Evolutionary conservation across 768 basidiomycete species (phyloP).

Genomic region (Trametes villosa): DNA sequence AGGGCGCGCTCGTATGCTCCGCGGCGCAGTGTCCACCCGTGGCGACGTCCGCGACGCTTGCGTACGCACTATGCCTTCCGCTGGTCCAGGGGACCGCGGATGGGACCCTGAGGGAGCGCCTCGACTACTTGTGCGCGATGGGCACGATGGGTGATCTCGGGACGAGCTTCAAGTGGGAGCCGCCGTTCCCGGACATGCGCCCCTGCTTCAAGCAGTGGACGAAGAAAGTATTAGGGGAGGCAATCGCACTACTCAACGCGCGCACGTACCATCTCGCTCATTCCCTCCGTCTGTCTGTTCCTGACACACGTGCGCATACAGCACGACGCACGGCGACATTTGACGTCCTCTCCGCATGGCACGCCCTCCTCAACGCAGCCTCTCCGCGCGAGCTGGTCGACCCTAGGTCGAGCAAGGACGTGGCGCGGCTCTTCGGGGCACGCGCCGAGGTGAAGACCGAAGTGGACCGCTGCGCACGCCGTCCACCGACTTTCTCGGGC

Average conservation of each 20-base stretch:
- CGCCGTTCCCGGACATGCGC: slow-evolving; percentile 38
- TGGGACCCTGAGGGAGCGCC: slow-evolving; percentile 24
- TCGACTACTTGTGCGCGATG: slow-evolving; percentile 45
- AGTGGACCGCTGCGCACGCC: slow-evolving; percentile 37
- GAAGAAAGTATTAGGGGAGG: slow-evolving; percentile 46
- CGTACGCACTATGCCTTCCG: slow-evolving; percentile 44
- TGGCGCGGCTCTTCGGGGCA: slow-evolving; percentile 38
- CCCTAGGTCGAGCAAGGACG: slow-evolving; percentile 15
- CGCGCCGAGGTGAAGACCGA: slow-evolving; percentile 44
- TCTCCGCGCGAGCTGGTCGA: slow-evolving; percentile 37
- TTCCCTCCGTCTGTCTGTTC: no score
- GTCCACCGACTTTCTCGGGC: slow-evolving; percentile 46
- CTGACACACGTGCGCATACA: not conserved
- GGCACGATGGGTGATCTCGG: slow-evolving; percentile 50
- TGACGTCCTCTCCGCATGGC: slow-evolving; percentile 35
- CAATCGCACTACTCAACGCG: slow-evolving; percentile 48
- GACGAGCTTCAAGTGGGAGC: slow-evolving; percentile 33
- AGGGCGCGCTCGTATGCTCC: slow-evolving; percentile 38
- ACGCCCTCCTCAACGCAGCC: slow-evolving; percentile 36
- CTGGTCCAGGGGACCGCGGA: slow-evolving; percentile 26
- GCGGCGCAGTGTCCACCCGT: slow-evolving; percentile 47
- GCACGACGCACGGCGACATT: slow-evolving; percentile 36
- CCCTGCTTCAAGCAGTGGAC: slow-evolving; percentile 38
- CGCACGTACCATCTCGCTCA: slow-evolving; percentile 36
- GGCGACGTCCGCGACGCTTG: slow-evolving; percentile 47